Evolutionary conservation across 2,329 filamentous ascomycete genomes (phyloP).

Genomic region (Aspergillus tubingensis): DNA sequence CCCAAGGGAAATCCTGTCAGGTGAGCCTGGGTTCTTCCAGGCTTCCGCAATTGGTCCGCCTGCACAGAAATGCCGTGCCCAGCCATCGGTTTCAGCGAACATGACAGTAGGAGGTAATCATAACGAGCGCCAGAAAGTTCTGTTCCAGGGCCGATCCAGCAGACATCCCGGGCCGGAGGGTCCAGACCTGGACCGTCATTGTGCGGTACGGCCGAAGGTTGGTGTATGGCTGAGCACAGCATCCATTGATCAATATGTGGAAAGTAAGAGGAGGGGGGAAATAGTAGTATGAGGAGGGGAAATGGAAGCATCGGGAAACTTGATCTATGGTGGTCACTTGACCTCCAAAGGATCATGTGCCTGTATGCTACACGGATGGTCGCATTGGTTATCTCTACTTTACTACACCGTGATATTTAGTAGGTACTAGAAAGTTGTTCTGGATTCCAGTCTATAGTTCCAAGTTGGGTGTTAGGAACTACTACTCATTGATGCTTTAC

Average conservation of each 20-base stretch:
- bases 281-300: background rate
- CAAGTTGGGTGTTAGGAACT: no score
- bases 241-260: no score
- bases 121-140: background rate
- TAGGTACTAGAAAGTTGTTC: no score
- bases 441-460: no score
- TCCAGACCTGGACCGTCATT: background rate
- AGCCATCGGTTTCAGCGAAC: background rate
- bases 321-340: background rate
- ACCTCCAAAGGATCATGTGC: conserved; percentile 1
- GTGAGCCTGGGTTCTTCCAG: background rate
- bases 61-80: background rate
- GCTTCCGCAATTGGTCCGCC: background rate
- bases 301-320: background rate
- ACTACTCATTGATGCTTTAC: no score
- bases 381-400: background rate
- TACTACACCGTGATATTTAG: no score
- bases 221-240: background rate
- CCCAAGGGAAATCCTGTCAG: conserved; percentile 2
- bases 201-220: background rate
- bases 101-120: background rate
- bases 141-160: background rate
- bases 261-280: background rate
- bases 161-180: conserved; percentile 1
- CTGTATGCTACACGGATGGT: background rate